Conservation (phyloP, 1,284 basidiomycete genomes). For the Puccinia brachypodii region DNA sequence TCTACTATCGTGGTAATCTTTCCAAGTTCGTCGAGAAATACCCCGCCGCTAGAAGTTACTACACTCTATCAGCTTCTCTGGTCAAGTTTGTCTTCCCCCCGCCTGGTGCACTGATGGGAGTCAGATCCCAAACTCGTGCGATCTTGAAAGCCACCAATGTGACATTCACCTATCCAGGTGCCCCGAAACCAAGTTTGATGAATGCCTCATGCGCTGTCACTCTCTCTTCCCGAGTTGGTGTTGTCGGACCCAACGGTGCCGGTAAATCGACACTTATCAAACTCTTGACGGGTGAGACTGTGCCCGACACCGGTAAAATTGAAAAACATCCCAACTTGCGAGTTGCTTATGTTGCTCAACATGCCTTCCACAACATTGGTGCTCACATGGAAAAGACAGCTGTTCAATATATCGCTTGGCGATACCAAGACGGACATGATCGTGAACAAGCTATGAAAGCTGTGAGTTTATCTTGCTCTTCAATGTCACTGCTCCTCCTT, state of each 20-base stretch:
- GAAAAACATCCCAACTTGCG: constrained; percentile 95
- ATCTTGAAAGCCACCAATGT: constrained; percentile 91
- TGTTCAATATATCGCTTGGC: constrained; percentile 96
- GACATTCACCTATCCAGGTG: constrained; percentile 93
- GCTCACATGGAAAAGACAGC: constrained; percentile 91
- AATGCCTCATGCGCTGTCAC: constrained; percentile 90
- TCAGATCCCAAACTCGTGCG: constrained; percentile 91
- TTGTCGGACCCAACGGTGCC: constrained; percentile 87
- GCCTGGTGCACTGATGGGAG: constrained; percentile 94
- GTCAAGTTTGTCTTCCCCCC: constrained; percentile 97
- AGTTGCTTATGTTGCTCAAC: constrained; percentile 96
- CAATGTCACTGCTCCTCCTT: background rate
- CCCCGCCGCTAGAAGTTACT: constrained; percentile 95
- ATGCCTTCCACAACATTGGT: constrained; percentile 88
- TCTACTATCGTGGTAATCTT: constrained; percentile 92
- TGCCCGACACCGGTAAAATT: constrained; percentile 86
- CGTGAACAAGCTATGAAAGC: constrained; percentile 90
- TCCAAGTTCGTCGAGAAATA: constrained; percentile 86
- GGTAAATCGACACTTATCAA: constrained; percentile 98
- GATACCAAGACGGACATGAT: constrained; percentile 98
- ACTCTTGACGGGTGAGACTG: constrained; percentile 89
- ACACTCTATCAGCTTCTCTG: constrained; percentile 89
- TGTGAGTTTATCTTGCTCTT: constrained; percentile 17
- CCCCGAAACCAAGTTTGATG: constrained; percentile 74
- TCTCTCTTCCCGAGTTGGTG: constrained; percentile 72